Base-by-base conservation (phyloP, 768 basidiomycete species). In the Terana coerulea region DNA sequence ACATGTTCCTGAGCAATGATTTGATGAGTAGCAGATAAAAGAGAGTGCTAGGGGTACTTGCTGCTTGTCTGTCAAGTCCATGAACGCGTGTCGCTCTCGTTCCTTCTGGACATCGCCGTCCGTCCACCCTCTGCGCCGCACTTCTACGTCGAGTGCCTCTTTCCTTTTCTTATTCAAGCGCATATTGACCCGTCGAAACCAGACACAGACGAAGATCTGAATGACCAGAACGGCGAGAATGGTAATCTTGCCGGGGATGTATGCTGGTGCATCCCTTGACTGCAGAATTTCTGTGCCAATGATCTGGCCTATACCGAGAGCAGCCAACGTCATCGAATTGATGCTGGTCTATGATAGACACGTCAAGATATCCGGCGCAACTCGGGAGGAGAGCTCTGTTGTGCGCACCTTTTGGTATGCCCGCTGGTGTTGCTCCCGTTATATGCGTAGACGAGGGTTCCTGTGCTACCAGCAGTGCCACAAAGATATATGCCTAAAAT, bases 361-460 rank as follows among this genome's bases (percentile, higher is more conserved):
- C 10, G 7, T 7, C 36, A 14, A 31, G 45, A 31, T 40, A n/a
- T n/a, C n/a, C n/a, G n/a, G n/a, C n/a, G n/a, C n/a, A n/a, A n/a
- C n/a, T n/a, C n/a, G n/a, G n/a, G n/a, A n/a, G n/a, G n/a, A n/a
- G 40, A 15, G 1, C 8, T 12, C n/a, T 31, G n/a, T n/a, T n/a
- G n/a, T n/a, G n/a, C n/a, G n/a, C 11, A 69, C 72, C 69, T 85
- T 86, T 86, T 85, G 5, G 83, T 85, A 45, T 83, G 79, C 0
- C 81, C 81, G 29, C 75, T 75, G 0, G 78, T 84, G 61, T 86
- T 84, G 47, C 77, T 77, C 6, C 81, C 79, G 47, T 84, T 83
- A 57, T 80, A 84, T 0, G 83, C 81, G 50, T 84, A 84, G 10
- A 84, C 71, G 0, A 77, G 73, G 0, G 82, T 76, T 8, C 86